These are phyloP conservation scores for Aplosporella prunicola DNA, from an alignment of 2,329 filamentous ascomycete genomes.

Conservation along the genomic window DNA sequence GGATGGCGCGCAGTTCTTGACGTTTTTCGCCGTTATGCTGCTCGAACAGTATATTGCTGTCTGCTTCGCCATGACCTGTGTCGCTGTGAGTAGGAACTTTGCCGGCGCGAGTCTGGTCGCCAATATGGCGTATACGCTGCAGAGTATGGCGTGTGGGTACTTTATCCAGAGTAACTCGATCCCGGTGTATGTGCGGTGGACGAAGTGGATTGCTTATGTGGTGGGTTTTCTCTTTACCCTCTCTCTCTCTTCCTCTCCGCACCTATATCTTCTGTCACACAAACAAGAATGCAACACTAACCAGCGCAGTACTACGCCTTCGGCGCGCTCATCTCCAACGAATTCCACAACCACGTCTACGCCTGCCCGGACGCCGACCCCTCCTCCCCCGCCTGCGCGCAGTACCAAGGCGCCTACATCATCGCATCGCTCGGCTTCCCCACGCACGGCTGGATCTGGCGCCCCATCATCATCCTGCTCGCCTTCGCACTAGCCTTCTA, in stretches of 20 bases:
- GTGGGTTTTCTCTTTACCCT: slow-evolving; percentile 23
- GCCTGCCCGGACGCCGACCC: slow-evolving; percentile 55
- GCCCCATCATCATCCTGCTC: slow-evolving; percentile 54
- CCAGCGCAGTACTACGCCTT: slow-evolving; percentile 65
- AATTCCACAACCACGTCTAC: slow-evolving; percentile 64
- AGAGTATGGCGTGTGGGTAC: slow-evolving; percentile 66
- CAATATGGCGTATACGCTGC: slow-evolving; percentile 63
- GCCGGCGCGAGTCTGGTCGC: slow-evolving; percentile 61
- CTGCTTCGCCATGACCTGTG: slow-evolving; percentile 59
- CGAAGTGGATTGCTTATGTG: slow-evolving; percentile 58
- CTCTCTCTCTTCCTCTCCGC: too few species aligned
- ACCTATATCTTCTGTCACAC: background rate
- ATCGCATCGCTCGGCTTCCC: slow-evolving; percentile 62
- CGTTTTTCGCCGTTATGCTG: slow-evolving; percentile 59
- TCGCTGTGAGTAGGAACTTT: slow-evolving; percentile 57
- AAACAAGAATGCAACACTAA: background rate
- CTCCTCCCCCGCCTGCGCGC: slow-evolving; percentile 53
- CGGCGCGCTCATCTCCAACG: slow-evolving; percentile 61
- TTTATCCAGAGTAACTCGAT: slow-evolving; percentile 67
- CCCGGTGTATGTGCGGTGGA: slow-evolving; percentile 68
- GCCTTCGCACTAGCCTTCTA: slow-evolving; percentile 57
- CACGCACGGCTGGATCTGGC: slow-evolving; percentile 53
- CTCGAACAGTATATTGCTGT: slow-evolving; percentile 66
- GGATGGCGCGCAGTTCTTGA: slow-evolving; percentile 56
- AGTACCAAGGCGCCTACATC: slow-evolving; percentile 61